Conservation (phyloP, 441 rosid species). For the Biscutella laevigata region DNA sequence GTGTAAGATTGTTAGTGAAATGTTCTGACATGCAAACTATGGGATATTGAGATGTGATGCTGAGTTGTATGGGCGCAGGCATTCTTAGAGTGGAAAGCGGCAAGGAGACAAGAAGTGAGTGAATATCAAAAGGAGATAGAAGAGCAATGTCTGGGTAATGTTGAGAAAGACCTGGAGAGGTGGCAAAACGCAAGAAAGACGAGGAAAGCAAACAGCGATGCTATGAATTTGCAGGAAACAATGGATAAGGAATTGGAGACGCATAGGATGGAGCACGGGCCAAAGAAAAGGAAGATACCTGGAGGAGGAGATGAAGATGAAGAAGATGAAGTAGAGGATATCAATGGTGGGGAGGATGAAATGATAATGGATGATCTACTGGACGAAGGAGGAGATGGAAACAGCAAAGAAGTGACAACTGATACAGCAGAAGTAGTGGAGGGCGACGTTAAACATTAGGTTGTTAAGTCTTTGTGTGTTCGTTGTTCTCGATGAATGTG, state of each 20-base stretch:
- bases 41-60: neutral
- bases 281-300: slow-evolving; percentile 76
- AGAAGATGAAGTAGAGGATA: slow-evolving; percentile 84
- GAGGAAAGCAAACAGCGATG: slow-evolving; percentile 49
- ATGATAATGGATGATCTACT: slow-evolving; percentile 71
- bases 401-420: slow-evolving; percentile 25
- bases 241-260: slow-evolving; percentile 93
- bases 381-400: slow-evolving; percentile 50
- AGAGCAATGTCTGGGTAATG: slow-evolving; percentile 55
- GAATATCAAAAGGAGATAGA: slow-evolving; percentile 73
- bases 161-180: slow-evolving; percentile 84
- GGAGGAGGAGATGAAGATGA: slow-evolving; percentile 62
- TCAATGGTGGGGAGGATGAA: slow-evolving; percentile 80
- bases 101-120: slow-evolving; percentile 62
- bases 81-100: slow-evolving; percentile 65
- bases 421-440: slow-evolving; percentile 34
- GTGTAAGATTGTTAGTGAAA: slow-evolving; percentile 14
- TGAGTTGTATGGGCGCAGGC: slow-evolving; percentile 32
- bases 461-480: slow-evolving; percentile 7
- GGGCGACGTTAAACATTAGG: slow-evolving; percentile 12
- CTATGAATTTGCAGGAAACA: slow-evolving; percentile 70
- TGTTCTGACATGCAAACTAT: neutral
- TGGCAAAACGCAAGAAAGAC: slow-evolving; percentile 84
- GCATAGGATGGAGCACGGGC: slow-evolving; percentile 93
- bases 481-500: slow-evolving; percentile 9